Base-by-base conservation (phyloP, 345 rosid genomes). In the Dipteronia dyeriana region DNA sequence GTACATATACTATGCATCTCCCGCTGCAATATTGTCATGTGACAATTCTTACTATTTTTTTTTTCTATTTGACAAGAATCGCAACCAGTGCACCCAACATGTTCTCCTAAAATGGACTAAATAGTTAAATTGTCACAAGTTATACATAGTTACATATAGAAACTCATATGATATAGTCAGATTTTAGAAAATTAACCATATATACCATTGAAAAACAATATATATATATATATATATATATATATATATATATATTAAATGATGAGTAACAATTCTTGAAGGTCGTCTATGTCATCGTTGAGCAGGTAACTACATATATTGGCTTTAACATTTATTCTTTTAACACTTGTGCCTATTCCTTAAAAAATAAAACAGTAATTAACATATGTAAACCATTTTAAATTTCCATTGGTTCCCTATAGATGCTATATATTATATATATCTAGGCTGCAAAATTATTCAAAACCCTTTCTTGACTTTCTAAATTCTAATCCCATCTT, bases 381-480 rank as follows among this genome's bases (percentile, higher is more conserved):
- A 41, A 41, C 10, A 41, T 2, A 41, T 41, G 45, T 11, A 8
- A 7, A 49, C 54, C 54, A 13, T 19, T 25, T 4, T 29, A 39
- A 63, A 61, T 23, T 63, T 13, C 14, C 38, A 34, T 34, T 4
- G 38, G 54, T 14, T 13, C 54, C 54, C 54, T 17, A 63, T 8
- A 8, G 26, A 34, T 34, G 41, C 43, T 29, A 8, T 20, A 17
- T 64, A 64, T 4, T 29, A 8, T 20, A 17, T 64, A 64, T 4
- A 2, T 7, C 4, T 64, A 64, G 41, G n/a, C 7, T 4, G 43
- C 16, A 14, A 41, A 41, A 19, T 3, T 10, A 11, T 67, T 66
- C 72, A 68, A 68, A 22, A 17, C 25, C 41, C 9, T 68, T 23
- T 5, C 72, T 68, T 68, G 57, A 68, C 31, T 23, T 45, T 22